Evolutionary conservation across 2,329 filamentous ascomycete species (phyloP).

Genomic region (Cladosporium sp.): DNA sequence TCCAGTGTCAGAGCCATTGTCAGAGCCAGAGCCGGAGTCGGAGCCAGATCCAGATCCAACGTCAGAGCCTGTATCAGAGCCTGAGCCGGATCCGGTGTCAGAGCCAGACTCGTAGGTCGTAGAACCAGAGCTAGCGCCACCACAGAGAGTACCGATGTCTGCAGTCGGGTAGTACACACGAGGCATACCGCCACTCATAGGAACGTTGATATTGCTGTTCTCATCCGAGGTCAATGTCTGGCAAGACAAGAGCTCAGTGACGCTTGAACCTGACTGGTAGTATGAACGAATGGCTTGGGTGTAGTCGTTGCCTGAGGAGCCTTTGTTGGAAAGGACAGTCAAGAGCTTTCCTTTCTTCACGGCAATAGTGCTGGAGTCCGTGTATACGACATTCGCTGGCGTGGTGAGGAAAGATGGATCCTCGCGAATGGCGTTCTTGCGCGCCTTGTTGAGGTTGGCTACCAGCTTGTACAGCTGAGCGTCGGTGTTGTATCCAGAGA

Average conservation of each 20-base stretch:
- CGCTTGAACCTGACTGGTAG: slow-evolving; percentile 24
- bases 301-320: slow-evolving; percentile 22
- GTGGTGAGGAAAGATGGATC: slow-evolving; percentile 38
- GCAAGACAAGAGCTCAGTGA: slow-evolving; percentile 40
- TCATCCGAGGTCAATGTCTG: slow-evolving; percentile 24
- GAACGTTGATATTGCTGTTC: slow-evolving; percentile 29
- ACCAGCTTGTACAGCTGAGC: slow-evolving; percentile 35
- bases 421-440: slow-evolving; percentile 41
- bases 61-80: no score
- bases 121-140: background rate
- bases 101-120: background rate
- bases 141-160: slow-evolving; percentile 8
- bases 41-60: background rate
- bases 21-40: background rate
- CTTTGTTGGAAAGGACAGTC: slow-evolving; percentile 32
- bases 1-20: no score
- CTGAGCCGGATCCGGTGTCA: no score
- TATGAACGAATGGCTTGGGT: slow-evolving; percentile 25
- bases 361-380: slow-evolving; percentile 40
- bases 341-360: slow-evolving; percentile 47
- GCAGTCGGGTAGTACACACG: slow-evolving; percentile 34
- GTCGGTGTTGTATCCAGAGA: slow-evolving; percentile 37
- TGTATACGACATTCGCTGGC: slow-evolving; percentile 37
- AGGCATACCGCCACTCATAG: slow-evolving; percentile 34
- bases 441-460: slow-evolving; percentile 47